Base-by-base conservation (phyloP, 208 protist genomes). In the Leptomonas pyrrhocoris region DNA sequence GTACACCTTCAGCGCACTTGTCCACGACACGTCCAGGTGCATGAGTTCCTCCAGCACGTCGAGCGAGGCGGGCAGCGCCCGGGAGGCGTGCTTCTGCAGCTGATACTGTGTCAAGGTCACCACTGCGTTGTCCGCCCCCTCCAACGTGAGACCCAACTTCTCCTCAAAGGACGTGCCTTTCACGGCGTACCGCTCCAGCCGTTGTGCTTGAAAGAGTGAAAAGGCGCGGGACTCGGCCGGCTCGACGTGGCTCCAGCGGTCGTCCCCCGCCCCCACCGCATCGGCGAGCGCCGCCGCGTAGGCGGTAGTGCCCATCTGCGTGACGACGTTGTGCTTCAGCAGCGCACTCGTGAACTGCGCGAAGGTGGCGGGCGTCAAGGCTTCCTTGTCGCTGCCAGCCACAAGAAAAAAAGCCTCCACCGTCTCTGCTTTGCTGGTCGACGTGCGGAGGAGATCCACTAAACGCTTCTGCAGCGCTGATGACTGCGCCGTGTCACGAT, bases 11-110 rank as follows among this genome's bases (percentile, higher is more conserved):
- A 96, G 70, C 12, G 87, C 88, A 4, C 67, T 74, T 9, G 61
- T 61, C 88, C 90, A 96, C 6, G 84, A 86, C 1, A 96, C 64
- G 43, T 96, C 88, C 19, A 92, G 70, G 68, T 89, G 82, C 64
- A 89, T 74, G 9, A 96, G 53, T 60, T 96, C 86, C 0, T 67
- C 70, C 18, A 92, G 55, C 2, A 78, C 65, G 18, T 82, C 74
- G 21, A 68, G 62, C 0, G 73, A 65, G 2, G 87, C 77, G 1
- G 73, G 74, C 30, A 80, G 57, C 21, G 77, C 74, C 62, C 51
- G 63, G 28, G 79, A 18, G 15, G 40, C 45, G 46, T 60, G 25
- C 31, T 68, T 46, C 38, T 81, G 77, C 61, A 96, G 63, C 57
- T 90, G 83, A 38, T 79, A 80, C 53, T 90, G 80, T 2, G 89